Conservation (phyloP, 2,329 filamentous ascomycete species). For the Elsinoe batatas region DNA sequence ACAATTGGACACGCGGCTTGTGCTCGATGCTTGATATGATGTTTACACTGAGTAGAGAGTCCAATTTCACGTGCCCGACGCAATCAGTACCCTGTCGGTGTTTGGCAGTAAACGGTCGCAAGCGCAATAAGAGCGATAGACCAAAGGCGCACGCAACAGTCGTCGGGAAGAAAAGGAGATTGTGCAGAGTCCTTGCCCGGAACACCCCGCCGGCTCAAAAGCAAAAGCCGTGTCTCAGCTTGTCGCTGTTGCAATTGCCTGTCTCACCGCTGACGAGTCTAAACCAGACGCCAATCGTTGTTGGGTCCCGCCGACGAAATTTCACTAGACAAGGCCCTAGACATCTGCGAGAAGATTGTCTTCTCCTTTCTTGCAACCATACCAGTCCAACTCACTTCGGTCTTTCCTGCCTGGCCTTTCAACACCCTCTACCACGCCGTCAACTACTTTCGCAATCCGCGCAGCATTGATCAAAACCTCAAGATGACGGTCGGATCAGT, state of each 20-base stretch:
- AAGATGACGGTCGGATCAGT: slow-evolving; percentile 75
- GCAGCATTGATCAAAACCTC: neutral
- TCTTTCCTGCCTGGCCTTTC: slow-evolving; percentile 3
- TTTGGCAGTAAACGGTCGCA: neutral
- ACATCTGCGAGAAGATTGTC: neutral
- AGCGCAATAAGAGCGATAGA: slow-evolving; percentile 1
- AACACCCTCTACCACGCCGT: neutral
- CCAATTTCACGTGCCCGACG: neutral
- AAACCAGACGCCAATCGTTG: slow-evolving; percentile 1
- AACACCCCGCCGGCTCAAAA: neutral
- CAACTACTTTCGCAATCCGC: neutral
- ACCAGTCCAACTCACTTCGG: neutral
- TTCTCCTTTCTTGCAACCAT: slow-evolving; percentile 6
- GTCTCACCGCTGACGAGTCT: slow-evolving; percentile 4
- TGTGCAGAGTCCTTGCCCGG: neutral
- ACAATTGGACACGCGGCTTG: neutral
- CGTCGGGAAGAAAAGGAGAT: slow-evolving; percentile 9
- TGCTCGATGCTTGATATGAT: neutral
- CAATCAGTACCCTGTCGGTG: neutral
- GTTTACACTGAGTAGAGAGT: neutral
- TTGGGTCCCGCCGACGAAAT: slow-evolving; percentile 8
- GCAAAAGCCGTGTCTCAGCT: slow-evolving; percentile 1
- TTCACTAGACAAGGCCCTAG: slow-evolving; percentile 4
- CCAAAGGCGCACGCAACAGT: neutral
- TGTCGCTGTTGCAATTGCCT: slow-evolving; percentile 5